Evolutionary conservation across 208 protist species (phyloP).

Genomic region (Wallacemonas rigidus): DNA sequence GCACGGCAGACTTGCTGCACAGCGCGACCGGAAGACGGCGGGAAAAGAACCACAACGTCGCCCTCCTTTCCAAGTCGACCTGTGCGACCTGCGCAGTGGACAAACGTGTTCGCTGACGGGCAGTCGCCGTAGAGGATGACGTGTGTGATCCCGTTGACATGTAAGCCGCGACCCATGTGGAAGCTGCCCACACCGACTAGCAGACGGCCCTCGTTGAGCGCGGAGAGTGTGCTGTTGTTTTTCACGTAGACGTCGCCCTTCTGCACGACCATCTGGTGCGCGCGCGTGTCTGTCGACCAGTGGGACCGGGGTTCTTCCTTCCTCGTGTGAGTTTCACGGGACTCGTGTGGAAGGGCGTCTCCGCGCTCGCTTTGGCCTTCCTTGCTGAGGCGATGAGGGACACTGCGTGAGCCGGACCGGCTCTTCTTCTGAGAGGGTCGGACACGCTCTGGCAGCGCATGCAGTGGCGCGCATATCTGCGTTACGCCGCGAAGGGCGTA

Average conservation of each 20-base stretch:
- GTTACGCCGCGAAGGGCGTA: conserved; percentile 1
- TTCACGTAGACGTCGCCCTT: conserved; percentile 72
- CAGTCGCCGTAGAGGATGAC: conserved; percentile 81
- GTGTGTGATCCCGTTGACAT: conserved; percentile 81
- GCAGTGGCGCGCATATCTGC: conserved; percentile 34
- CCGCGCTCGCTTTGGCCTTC: no score
- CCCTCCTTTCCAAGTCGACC: conserved; percentile 83
- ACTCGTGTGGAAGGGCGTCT: no score
- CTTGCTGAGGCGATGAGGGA: no score
- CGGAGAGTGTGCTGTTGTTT: conserved; percentile 70
- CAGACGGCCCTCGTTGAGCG: conserved; percentile 61
- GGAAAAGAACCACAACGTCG: conserved; percentile 79
- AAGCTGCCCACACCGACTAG: conserved; percentile 68
- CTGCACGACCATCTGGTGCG: conserved; percentile 42
- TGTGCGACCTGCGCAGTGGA: conserved; percentile 88
- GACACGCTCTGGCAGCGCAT: conserved; percentile 14
- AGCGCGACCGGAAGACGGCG: conserved; percentile 59
- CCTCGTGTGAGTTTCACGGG: neutral
- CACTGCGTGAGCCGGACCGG: no score
- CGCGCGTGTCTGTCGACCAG: conserved; percentile 24
- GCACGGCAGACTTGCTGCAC: conserved; percentile 79
- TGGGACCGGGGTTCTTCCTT: neutral
- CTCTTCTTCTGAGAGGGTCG: neutral
- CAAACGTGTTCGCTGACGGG: conserved; percentile 62
- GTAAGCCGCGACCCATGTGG: conserved; percentile 75